A percentile compares a stretch with the other conserved stretches of the same genome.
phyloP scores from a whole-genome alignment of 768 basidiomycete genomes.

The Daedaleopsis nitida region DNA sequence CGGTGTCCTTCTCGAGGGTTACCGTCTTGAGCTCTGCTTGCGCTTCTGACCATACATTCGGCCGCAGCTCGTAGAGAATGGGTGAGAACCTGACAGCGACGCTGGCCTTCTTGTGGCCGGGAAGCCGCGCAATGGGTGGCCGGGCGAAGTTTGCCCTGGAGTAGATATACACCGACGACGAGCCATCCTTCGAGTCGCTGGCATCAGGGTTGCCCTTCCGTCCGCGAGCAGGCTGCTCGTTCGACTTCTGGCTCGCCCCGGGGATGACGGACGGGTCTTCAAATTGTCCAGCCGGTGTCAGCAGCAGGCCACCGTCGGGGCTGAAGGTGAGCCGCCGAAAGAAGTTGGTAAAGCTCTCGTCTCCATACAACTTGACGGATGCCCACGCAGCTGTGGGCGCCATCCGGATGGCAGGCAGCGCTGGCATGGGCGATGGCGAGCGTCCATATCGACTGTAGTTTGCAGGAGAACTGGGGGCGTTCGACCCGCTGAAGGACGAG shows the following conservation, averaged over 20 bases:
- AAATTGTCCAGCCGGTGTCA: conserved; percentile 97
- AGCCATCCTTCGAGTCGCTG: conserved; percentile 36
- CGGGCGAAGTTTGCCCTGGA: conserved; percentile 92
- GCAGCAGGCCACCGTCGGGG: conserved; percentile 88
- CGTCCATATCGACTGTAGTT: conserved; percentile 67
- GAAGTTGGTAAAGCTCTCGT: conserved; percentile 94
- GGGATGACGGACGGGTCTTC: conserved; percentile 80
- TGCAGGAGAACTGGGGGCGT: conserved; percentile 73
- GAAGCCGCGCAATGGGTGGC: conserved; percentile 91
- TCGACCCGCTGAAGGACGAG: conserved; percentile 76
- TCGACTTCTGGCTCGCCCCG: conserved; percentile 28
- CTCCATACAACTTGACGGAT: conserved; percentile 85
- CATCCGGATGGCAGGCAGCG: conserved; percentile 89
- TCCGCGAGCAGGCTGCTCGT: conserved; percentile 49
- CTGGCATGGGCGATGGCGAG: conserved; percentile 88
- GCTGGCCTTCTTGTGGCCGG: conserved; percentile 95
- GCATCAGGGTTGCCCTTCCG: conserved; percentile 55
- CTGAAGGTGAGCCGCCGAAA: conserved; percentile 94
- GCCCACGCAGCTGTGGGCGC: conserved; percentile 60
- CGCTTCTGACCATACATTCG: conserved; percentile 44
- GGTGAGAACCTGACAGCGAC: conserved; percentile 95
- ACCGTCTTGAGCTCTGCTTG: conserved; percentile 54
- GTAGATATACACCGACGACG: conserved; percentile 88
- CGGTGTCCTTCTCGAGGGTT: conserved; percentile 65
- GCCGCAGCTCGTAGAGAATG: conserved; percentile 86